Evolutionary conservation across 2,329 filamentous ascomycete species (phyloP).

Genomic region (Penicillium brasilianum): DNA sequence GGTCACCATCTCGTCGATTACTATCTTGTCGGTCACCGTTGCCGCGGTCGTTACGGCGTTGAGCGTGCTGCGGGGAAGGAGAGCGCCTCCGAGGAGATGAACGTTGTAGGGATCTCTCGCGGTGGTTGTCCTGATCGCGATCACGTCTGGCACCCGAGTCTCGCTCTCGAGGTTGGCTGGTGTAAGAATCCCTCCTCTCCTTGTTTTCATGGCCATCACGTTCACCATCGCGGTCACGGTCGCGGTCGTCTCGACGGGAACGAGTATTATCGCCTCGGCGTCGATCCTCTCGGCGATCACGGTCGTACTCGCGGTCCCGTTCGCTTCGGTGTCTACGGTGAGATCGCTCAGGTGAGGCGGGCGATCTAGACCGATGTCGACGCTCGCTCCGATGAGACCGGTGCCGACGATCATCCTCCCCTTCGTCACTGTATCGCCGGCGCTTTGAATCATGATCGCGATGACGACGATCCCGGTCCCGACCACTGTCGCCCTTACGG

Average conservation of each 20-base stretch:
- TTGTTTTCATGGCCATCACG: conserved; percentile 22
- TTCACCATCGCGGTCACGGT: conserved; percentile 11
- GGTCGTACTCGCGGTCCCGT: conserved; percentile 29
- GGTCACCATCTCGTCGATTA: conserved; percentile 26
- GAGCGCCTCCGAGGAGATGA: conserved; percentile 27
- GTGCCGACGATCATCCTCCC: conserved; percentile 29
- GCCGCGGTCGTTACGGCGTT: conserved; percentile 15
- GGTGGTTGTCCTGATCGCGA: conserved; percentile 26
- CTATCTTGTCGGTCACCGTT: conserved; percentile 27
- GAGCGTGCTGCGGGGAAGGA: conserved; percentile 30
- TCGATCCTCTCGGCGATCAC: conserved; percentile 26
- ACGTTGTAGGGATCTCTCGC: conserved; percentile 30
- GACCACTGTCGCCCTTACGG: conserved; percentile 22
- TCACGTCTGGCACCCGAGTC: conserved; percentile 34
- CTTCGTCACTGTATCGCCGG: conserved; percentile 33
- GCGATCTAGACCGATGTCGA: conserved; percentile 33
- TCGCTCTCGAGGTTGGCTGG: conserved; percentile 23
- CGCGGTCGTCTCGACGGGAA: conserved; percentile 21
- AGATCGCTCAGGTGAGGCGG: conserved; percentile 30
- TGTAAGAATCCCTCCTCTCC: conserved; percentile 30
- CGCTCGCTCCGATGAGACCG: conserved; percentile 31
- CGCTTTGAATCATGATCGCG: conserved; percentile 32
- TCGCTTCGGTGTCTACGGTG: conserved; percentile 33
- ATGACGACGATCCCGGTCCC: conserved; percentile 28
- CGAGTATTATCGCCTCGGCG: conserved; percentile 22